These are phyloP conservation scores for Cryptosporidium parvum DNA, from an alignment of 169 alveolate genomes.

Conservation along the genomic window DNA sequence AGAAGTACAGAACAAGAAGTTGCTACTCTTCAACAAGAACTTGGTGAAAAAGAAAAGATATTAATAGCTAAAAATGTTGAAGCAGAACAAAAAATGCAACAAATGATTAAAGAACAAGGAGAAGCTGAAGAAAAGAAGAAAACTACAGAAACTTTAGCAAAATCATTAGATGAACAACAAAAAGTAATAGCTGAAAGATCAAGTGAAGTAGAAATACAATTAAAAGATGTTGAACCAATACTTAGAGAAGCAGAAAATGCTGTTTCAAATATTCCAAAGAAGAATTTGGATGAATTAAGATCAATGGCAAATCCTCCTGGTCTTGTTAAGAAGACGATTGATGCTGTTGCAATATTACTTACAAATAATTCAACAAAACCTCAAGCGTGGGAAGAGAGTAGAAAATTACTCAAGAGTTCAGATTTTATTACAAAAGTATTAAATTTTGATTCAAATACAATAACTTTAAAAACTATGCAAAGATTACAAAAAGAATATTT, in stretches of 20 bases:
- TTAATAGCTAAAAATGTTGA: slow-evolving; percentile 93
- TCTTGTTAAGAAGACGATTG: slow-evolving; percentile 93
- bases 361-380: slow-evolving; percentile 86
- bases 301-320: slow-evolving; percentile 96
- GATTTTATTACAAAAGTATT: slow-evolving; percentile 92
- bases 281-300: slow-evolving; percentile 90
- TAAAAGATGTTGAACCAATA: slow-evolving; percentile 95
- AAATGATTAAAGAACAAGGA: slow-evolving; percentile 93
- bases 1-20: slow-evolving; percentile 93
- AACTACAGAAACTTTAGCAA: slow-evolving; percentile 88
- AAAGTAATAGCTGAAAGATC: slow-evolving; percentile 87
- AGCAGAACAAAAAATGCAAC: slow-evolving; percentile 93
- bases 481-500: slow-evolving; percentile 84
- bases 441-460: slow-evolving; percentile 87
- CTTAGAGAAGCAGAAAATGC: slow-evolving; percentile 94
- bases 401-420: slow-evolving; percentile 88
- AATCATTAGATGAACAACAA: slow-evolving; percentile 91
- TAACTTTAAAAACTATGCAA: slow-evolving; percentile 86
- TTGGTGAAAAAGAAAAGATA: slow-evolving; percentile 90
- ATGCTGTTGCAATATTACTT: slow-evolving; percentile 92
- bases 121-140: slow-evolving; percentile 94
- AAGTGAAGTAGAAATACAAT: slow-evolving; percentile 88
- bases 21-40: slow-evolving; percentile 88
- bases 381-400: slow-evolving; percentile 95
- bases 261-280: slow-evolving; percentile 92